Conservation (phyloP, 805 yeast species). For the Wickerhamiella dianesei region DNA sequence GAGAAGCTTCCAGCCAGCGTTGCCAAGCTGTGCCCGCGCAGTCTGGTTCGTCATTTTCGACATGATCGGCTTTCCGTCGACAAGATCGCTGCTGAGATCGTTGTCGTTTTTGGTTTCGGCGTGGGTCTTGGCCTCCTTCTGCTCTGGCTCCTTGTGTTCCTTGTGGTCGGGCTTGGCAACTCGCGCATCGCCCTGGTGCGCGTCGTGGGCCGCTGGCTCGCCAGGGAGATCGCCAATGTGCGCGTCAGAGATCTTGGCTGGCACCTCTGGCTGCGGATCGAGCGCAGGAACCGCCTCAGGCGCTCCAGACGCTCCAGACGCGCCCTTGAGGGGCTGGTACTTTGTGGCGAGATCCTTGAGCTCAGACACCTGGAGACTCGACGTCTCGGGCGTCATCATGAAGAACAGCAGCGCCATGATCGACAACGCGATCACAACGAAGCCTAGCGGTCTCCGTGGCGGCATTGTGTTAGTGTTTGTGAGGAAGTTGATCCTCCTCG, state of each 20-base stretch:
- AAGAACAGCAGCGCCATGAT: not conserved
- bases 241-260: not conserved
- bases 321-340: not conserved
- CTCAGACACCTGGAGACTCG: not conserved
- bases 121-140: not conserved
- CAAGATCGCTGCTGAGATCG: constrained; percentile 4
- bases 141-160: not conserved
- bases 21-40: constrained; percentile 69
- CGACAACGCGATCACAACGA: constrained; percentile 1
- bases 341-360: not conserved
- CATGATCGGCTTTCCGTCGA: constrained; percentile 53
- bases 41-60: constrained; percentile 87
- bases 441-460: not conserved
- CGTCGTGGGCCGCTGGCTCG: not conserved
- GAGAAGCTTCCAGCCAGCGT: constrained; percentile 81
- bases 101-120: not conserved
- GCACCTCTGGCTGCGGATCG: not conserved
- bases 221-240: not conserved
- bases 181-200: not conserved
- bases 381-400: constrained; percentile 1
- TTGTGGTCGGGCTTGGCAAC: too few species aligned
- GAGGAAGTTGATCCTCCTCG: too few species aligned
- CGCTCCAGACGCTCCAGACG: too few species aligned
- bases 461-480: not conserved
- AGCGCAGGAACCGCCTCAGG: too few species aligned